These are phyloP conservation scores for Chara braunii DNA, from an alignment of 139 green algal species.

Conservation along the genomic window DNA sequence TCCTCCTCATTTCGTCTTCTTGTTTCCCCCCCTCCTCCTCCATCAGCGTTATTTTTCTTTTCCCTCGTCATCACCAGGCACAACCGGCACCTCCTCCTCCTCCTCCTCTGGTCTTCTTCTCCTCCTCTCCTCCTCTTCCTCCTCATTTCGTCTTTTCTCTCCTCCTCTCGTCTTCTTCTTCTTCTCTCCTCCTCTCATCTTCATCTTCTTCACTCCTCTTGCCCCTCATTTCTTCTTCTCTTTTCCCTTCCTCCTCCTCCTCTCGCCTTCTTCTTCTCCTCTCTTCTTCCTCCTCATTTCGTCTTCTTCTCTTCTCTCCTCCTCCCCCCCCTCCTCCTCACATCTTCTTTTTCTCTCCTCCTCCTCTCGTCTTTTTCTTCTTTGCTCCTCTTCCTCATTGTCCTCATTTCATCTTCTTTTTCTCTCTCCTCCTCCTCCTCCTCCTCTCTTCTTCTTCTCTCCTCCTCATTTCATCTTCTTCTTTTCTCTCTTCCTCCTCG, in stretches of 20 bases:
- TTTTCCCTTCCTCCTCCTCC: neutral
- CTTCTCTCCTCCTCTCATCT: neutral
- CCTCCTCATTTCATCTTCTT: neutral
- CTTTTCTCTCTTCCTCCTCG: neutral
- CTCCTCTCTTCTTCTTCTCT: neutral
- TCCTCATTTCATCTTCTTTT: neutral
- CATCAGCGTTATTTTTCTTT: no score
- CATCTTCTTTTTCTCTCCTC: neutral
- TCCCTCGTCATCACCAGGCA: neutral
- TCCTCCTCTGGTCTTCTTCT: neutral
- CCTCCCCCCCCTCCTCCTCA: neutral
- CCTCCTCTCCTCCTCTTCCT: neutral
- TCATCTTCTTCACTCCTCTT: neutral
- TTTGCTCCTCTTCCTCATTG: neutral
- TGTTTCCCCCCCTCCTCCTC: no score
- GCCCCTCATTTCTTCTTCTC: neutral
- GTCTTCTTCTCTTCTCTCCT: neutral
- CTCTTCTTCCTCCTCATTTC: neutral
- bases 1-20: no score
- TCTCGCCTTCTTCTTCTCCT: neutral
- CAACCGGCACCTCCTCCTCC: slow-evolving; percentile 5
- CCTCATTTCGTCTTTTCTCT: no score
- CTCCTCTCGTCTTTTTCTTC: neutral
- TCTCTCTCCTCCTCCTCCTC: neutral
- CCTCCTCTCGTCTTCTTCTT: neutral